phyloP scores from a whole-genome alignment of 257 asterid species.

The Nicotiana sylvestris region DNA sequence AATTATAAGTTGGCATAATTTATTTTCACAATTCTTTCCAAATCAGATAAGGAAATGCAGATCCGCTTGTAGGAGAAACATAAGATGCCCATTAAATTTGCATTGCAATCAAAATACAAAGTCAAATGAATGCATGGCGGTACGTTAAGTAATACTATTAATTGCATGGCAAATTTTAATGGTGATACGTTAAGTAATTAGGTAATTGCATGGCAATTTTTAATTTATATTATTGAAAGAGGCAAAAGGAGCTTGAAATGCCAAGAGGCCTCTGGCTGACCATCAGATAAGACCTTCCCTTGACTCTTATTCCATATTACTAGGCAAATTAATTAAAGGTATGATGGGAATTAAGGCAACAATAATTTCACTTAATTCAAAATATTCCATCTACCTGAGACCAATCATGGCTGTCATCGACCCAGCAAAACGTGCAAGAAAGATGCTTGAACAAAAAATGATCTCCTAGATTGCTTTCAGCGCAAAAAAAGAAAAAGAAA shows the following conservation, averaged over 20 bases:
- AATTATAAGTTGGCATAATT: too few species aligned
- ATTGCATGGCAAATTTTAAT: not conserved
- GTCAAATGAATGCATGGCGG: not conserved
- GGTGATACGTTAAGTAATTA: not conserved
- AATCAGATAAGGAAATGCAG: too few species aligned
- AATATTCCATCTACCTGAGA: constrained; percentile 1
- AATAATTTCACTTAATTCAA: constrained; percentile 5
- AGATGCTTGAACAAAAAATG: not conserved
- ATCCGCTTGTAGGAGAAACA: not conserved
- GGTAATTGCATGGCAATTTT: not conserved
- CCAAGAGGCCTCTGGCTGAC: not conserved
- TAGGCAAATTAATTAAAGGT: not conserved
- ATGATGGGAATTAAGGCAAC: not conserved
- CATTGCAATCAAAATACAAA: not conserved
- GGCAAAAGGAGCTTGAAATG: not conserved
- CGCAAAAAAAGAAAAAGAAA: not conserved
- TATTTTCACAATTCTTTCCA: too few species aligned
- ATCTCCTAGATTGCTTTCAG: not conserved
- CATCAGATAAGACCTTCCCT: not conserved
- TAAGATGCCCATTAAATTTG: not conserved
- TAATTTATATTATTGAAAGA: not conserved
- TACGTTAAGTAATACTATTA: not conserved
- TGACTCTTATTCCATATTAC: not conserved
- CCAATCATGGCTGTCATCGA: not conserved
- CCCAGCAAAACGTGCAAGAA: not conserved